phyloP scores from a whole-genome alignment of 768 basidiomycete genomes.

The Megacollybia marginata region DNA sequence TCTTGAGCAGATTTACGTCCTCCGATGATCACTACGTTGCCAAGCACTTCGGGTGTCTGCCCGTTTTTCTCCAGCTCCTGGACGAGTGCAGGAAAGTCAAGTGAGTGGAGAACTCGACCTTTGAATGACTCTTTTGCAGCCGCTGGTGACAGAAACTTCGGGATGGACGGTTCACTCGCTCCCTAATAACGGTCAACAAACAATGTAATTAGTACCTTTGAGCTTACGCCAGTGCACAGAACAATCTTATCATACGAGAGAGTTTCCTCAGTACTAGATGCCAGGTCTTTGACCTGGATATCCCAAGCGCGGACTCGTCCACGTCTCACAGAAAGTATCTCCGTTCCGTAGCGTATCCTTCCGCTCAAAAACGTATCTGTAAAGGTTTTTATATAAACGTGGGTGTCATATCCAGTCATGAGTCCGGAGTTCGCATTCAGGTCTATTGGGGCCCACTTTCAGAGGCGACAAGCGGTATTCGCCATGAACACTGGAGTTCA shows the following conservation, averaged over 20 bases:
- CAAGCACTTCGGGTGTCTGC: conserved; percentile 13
- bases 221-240: conserved; percentile 46
- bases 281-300: conserved; percentile 20
- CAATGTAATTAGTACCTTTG: conserved; percentile 7
- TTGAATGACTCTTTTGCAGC: conserved; percentile 20
- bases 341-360: conserved; percentile 35
- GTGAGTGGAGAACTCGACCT: conserved; percentile 47
- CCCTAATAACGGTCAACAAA: not conserved
- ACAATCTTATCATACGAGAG: conserved; percentile 40
- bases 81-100: conserved; percentile 33
- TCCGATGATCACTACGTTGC: conserved; percentile 44
- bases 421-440: conserved; percentile 31
- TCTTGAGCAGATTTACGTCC: conserved; percentile 67
- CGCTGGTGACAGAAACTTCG: conserved; percentile 24
- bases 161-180: conserved; percentile 19
- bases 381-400: conserved; percentile 49
- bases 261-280: not conserved
- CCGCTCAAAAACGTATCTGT: conserved; percentile 37
- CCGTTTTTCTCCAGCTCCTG: conserved; percentile 31
- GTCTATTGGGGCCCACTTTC: conserved; percentile 39
- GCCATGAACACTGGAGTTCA: conserved; percentile 54
- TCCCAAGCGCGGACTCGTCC: conserved; percentile 37
- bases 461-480: conserved; percentile 54
- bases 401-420: conserved; percentile 46
- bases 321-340: conserved; percentile 36